A percentile compares a stretch with the other conserved stretches of the same genome.
Conservation (phyloP, 768 basidiomycete species). For the Paxillus rubicundulus region DNA sequence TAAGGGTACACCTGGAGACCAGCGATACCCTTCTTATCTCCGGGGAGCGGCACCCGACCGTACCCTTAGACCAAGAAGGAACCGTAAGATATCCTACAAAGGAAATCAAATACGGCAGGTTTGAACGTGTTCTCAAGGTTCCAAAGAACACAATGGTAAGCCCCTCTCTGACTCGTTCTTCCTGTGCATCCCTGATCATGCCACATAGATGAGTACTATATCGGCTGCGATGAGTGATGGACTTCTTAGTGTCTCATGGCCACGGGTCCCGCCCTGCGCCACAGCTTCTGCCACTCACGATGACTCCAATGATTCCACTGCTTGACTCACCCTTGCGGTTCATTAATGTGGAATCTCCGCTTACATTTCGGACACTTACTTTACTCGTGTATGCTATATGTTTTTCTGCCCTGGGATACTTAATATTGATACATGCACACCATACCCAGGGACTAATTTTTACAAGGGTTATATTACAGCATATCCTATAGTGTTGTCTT, state of each 20-base stretch:
- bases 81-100: constrained; percentile 28
- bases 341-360: neutral
- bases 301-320: neutral
- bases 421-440: neutral
- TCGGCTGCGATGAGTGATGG: constrained; percentile 40
- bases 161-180: constrained; percentile 1
- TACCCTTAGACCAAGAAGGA: constrained; percentile 15
- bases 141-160: constrained; percentile 38
- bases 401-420: neutral
- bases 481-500: neutral
- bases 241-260: constrained; percentile 40
- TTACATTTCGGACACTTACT: neutral
- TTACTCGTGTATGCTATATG: constrained; percentile 9
- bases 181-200: neutral
- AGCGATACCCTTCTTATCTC: constrained; percentile 32
- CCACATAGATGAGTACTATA: constrained; percentile 34
- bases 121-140: constrained; percentile 35
- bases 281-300: constrained; percentile 7
- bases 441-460: constrained; percentile 6
- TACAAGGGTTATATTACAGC: neutral
- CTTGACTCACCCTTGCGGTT: constrained; percentile 1
- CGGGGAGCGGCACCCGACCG: constrained; percentile 28
- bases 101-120: constrained; percentile 42
- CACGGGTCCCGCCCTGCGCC: constrained; percentile 22
- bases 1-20: constrained; percentile 34